Conservation (phyloP, 176 grass and related monocot species). For the Pontederia paniculata region DNA sequence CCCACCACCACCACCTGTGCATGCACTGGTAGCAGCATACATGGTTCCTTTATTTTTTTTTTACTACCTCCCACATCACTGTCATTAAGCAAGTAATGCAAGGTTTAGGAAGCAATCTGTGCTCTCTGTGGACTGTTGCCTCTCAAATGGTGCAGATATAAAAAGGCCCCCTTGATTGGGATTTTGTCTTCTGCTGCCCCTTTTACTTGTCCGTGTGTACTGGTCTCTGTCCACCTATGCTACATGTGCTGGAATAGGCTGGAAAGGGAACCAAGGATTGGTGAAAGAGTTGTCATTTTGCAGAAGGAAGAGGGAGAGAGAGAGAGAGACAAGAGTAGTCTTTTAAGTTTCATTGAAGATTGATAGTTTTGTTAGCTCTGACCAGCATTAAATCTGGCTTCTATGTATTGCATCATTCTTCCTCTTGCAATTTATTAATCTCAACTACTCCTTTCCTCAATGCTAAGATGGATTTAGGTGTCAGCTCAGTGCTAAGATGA, state of each 20-base stretch:
- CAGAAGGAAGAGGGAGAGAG: not conserved
- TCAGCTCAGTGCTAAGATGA: no score
- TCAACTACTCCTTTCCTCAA: no score
- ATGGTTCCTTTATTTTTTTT: no score
- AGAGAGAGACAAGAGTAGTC: not conserved
- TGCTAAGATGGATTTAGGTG: no score
- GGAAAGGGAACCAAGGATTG: not conserved
- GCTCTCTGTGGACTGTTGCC: not conserved
- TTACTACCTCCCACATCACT: no score
- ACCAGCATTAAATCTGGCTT: no score
- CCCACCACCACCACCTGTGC: not conserved
- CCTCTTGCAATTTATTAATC: no score
- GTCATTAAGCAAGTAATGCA: no score
- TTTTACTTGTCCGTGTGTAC: not conserved
- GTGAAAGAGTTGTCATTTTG: conserved; percentile 12
- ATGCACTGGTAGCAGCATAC: not conserved
- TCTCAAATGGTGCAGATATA: not conserved
- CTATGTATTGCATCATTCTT: no score
- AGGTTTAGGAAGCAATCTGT: no score
- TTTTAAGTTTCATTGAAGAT: not conserved
- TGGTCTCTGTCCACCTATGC: not conserved
- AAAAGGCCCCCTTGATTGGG: not conserved
- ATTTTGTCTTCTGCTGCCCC: conserved; percentile 6
- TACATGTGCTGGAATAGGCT: conserved; percentile 1
- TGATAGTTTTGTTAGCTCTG: no score